A percentile compares a stretch with the other conserved stretches of the same genome.
These are phyloP conservation scores for Barnettozyma sucrosica DNA, from an alignment of 805 yeast genomes.

Conservation along the genomic window DNA sequence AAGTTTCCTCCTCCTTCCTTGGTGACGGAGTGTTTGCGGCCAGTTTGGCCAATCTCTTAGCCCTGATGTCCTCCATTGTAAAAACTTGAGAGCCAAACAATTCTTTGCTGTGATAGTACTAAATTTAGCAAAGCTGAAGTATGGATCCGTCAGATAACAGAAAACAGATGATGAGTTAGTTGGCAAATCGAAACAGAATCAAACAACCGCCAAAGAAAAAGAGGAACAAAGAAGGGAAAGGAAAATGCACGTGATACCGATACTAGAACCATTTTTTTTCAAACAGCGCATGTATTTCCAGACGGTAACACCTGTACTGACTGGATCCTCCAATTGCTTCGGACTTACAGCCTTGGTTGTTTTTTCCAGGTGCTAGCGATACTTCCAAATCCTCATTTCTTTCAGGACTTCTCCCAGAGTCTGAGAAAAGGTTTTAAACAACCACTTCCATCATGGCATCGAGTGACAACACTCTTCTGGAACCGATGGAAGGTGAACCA, in stretches of 20 bases:
- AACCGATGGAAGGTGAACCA: not conserved
- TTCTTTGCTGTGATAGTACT: no score
- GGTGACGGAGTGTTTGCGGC: conserved; percentile 2
- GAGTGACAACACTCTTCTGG: not conserved
- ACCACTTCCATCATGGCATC: not conserved
- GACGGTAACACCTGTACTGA: no score
- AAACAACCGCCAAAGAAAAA: no score
- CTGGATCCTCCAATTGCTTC: not conserved
- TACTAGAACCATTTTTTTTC: not conserved
- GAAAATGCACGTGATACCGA: not conserved
- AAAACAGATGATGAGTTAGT: not conserved
- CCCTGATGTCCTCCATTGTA: conserved; percentile 31
- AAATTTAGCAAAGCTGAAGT: no score
- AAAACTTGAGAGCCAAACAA: not conserved
- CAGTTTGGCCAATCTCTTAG: conserved; percentile 27
- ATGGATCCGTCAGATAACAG: not conserved
- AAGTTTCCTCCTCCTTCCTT: not conserved
- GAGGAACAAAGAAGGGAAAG: not conserved
- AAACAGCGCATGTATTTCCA: not conserved
- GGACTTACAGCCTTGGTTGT: not conserved
- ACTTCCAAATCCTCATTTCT: not conserved
- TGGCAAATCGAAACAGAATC: not conserved
- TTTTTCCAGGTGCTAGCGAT: not conserved
- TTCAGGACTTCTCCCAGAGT: not conserved
- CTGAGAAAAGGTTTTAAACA: not conserved